These are phyloP conservation scores for Microbotryum scabiosae DNA, from an alignment of 1,284 basidiomycete genomes.

Conservation along the genomic window DNA sequence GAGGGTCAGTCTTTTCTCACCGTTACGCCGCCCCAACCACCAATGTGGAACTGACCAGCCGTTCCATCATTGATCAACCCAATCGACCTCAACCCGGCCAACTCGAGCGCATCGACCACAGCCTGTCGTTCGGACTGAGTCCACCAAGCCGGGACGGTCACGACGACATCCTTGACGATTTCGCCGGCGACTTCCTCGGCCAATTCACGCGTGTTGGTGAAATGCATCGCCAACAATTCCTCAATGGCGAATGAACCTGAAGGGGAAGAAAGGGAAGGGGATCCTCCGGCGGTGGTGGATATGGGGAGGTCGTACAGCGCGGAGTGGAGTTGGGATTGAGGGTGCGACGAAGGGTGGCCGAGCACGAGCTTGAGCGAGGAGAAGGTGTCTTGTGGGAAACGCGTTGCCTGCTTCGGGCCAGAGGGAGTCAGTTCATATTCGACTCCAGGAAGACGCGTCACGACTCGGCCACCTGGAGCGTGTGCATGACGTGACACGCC, in stretches of 20 bases:
- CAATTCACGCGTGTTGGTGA: slow-evolving; percentile 79
- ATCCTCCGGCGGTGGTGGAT: slow-evolving; percentile 53
- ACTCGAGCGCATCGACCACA: slow-evolving; percentile 79
- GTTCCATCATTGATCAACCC: slow-evolving; percentile 88
- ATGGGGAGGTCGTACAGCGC: slow-evolving; percentile 57
- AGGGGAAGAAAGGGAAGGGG: slow-evolving; percentile 51
- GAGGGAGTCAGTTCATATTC: neutral
- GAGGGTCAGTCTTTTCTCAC: neutral
- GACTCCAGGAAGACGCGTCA: neutral
- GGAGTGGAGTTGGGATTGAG: slow-evolving; percentile 48
- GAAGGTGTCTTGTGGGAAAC: slow-evolving; percentile 83
- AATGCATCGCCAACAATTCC: slow-evolving; percentile 89
- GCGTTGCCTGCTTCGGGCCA: slow-evolving; percentile 53
- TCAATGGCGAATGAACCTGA: slow-evolving; percentile 49
- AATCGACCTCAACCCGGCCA: slow-evolving; percentile 75
- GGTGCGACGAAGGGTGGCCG: slow-evolving; percentile 57
- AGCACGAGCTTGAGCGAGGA: slow-evolving; percentile 80
- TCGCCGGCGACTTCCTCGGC: slow-evolving; percentile 71
- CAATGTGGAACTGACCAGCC: slow-evolving; percentile 44
- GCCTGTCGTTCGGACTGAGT: slow-evolving; percentile 80
- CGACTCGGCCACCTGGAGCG: neutral
- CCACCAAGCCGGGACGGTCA: slow-evolving; percentile 76
- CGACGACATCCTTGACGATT: slow-evolving; percentile 66
- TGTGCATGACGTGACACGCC: too few relatives aligned
- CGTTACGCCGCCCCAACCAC: neutral